Evolutionary conservation across 208 protist genomes (phyloP).

Genomic region (Acanthamoeba divionensis): DNA sequence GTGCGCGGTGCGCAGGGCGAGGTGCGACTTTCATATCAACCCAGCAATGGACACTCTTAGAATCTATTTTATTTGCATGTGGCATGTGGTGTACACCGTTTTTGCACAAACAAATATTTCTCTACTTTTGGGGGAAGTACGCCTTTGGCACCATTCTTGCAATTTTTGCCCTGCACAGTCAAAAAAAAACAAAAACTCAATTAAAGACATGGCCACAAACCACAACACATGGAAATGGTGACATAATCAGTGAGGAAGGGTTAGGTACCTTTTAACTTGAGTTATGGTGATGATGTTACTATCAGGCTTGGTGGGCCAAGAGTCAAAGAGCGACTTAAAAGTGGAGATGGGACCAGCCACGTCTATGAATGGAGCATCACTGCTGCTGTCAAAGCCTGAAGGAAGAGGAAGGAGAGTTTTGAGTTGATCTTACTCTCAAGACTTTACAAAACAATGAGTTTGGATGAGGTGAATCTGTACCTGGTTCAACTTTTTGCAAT

Average conservation of each 20-base stretch:
- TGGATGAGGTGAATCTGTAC: neutral
- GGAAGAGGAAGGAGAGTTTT: no score
- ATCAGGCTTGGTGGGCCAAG: slow-evolving; percentile 1
- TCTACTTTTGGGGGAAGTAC: no score
- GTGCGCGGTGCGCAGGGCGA: no score
- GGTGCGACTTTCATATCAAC: no score
- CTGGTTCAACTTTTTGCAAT: neutral
- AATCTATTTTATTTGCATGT: no score
- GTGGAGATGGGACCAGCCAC: neutral
- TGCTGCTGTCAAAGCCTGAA: no score
- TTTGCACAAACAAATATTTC: no score
- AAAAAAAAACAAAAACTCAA: neutral
- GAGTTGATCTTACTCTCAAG: no score
- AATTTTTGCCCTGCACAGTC: slow-evolving; percentile 19
- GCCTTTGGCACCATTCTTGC: slow-evolving; percentile 14
- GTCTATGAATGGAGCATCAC: neutral
- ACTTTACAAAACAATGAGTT: no score
- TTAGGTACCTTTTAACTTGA: neutral
- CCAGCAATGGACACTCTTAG: no score
- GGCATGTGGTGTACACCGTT: no score
- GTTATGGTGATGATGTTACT: slow-evolving; percentile 32
- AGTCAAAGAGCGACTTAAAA: slow-evolving; percentile 2
- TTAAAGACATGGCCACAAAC: neutral
- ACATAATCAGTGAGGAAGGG: neutral
- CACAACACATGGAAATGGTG: neutral